Percentiles rank a stretch among this genome's conserved stretches.
Evolutionary conservation across 2,329 filamentous ascomycete species (phyloP).

Genomic region (Aspergillus pseudoviridinutans): DNA sequence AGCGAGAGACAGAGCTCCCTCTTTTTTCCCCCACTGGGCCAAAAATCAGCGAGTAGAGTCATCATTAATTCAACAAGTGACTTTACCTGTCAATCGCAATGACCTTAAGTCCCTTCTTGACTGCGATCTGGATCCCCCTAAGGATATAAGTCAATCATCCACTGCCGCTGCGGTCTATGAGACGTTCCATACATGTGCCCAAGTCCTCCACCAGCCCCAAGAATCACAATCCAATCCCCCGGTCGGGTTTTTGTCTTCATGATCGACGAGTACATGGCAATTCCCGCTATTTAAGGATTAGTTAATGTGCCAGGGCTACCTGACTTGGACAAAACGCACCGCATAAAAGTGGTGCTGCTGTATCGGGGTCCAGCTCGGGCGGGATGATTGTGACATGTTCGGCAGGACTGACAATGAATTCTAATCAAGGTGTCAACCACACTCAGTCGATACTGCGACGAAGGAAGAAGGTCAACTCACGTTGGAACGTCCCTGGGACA

Average conservation of each 20-base stretch:
- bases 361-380: constrained; percentile 25
- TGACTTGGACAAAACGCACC: constrained; percentile 18
- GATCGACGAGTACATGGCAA: constrained; percentile 39
- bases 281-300: constrained; percentile 25
- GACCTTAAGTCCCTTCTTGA: constrained; percentile 33
- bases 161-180: neutral
- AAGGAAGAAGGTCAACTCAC: constrained; percentile 11
- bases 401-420: constrained; percentile 35
- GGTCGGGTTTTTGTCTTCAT: constrained; percentile 33
- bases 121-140: constrained; percentile 37
- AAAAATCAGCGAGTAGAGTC: neutral
- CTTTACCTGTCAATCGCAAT: constrained; percentile 36
- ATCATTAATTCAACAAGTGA: neutral
- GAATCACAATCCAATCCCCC: constrained; percentile 34
- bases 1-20: constrained; percentile 30
- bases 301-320: neutral
- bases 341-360: constrained; percentile 35
- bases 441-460: neutral
- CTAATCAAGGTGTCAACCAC: constrained; percentile 8
- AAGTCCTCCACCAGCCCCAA: constrained; percentile 36
- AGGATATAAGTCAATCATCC: neutral
- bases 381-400: constrained; percentile 36
- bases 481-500: constrained; percentile 37
- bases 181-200: constrained; percentile 33
- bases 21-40: constrained; percentile 30